Evolutionary conservation across 2,329 filamentous ascomycete genomes (phyloP), one percentile per base, ranked within the genome.

Genomic region (Hymenoscyphus fraxineus): DNA sequence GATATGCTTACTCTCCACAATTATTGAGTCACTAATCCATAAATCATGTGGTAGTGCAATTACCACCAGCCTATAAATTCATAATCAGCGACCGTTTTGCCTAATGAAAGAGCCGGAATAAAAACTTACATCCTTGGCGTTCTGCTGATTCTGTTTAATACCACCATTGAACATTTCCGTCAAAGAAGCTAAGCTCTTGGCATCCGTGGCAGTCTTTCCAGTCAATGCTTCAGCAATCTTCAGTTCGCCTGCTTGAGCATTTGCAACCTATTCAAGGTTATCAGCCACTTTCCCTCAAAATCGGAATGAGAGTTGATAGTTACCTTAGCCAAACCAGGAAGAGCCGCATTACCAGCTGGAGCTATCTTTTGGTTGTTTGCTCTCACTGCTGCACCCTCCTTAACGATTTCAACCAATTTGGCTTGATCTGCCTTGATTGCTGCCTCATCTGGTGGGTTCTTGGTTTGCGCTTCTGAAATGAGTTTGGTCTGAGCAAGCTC

Each of bases 111-210:
- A 12, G 27, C 1, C 9, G 9, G 22, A 54, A 27, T 27, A 2
- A 12, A 12, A 44, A 61, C 51, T 61, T 51, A 66, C 67, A 65
- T 64, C 67, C 32, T 67, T 64, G 41, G 65, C 67, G 63, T 69
- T 69, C 60, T 67, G 61, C 41, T 67, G 65, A 22, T 69, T 69
- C 51, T 69, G 67, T 22, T 58, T 58, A 35, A 69, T 67, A 1
- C 67, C 65, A 32, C 60, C 62, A 6, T 64, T 27, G 44, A 69
- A 69, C 62, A 65, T 66, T 5, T 22, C 60, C 19, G 59, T 56
- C 41, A 69, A 40, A 4, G 38, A 62, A 5, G 40, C 16, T 35
- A 67, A 61, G 16, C 65, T 63, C 7, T 60, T 54, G 12, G 60
- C 62, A 59, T 69, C 64, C 13, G 62, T 65, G 2, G 47, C 31